These are phyloP conservation scores for Plasmopara viticola DNA, from an alignment of 352 stramenopile genomes.

Conservation along the genomic window DNA sequence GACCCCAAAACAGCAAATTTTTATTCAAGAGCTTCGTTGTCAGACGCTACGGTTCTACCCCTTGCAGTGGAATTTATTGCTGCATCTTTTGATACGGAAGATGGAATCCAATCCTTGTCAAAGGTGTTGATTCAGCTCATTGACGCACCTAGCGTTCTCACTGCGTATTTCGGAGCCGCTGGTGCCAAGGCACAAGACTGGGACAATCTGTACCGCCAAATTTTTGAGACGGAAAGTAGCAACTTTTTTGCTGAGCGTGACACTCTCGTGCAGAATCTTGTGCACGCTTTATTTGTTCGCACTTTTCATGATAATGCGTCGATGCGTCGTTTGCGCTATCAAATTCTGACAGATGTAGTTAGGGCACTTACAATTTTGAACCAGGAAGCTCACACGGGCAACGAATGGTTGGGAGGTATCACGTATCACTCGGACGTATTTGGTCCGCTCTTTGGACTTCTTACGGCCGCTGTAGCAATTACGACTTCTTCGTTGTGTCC, in stretches of 20 bases:
- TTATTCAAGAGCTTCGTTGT: conserved; percentile 13
- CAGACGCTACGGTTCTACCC: conserved; percentile 56
- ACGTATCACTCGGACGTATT: conserved; percentile 67
- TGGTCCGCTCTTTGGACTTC: conserved; percentile 40
- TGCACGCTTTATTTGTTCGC: conserved; percentile 33
- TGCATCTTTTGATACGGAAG: conserved; percentile 24
- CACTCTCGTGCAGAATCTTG: conserved; percentile 51
- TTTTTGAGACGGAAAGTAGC: conserved; percentile 75
- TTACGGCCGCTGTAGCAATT: conserved; percentile 36
- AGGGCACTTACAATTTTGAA: conserved; percentile 26
- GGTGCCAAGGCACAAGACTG: conserved; percentile 40
- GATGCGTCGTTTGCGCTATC: conserved; percentile 18
- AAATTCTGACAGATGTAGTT: conserved; percentile 24
- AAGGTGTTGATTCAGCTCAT: conserved; percentile 33
- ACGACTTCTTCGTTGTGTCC: conserved; percentile 13
- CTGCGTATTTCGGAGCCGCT: conserved; percentile 32
- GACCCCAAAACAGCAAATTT: not conserved
- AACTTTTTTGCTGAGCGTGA: conserved; percentile 73
- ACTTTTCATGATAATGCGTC: conserved; percentile 12
- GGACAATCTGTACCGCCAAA: conserved; percentile 54
- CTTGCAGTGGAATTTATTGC: conserved; percentile 44
- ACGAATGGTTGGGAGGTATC: conserved; percentile 55
- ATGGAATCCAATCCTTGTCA: conserved; percentile 23
- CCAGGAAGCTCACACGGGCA: conserved; percentile 15
- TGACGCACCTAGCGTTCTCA: conserved; percentile 34